Evolutionary conservation across 2,329 filamentous ascomycete species (phyloP), one percentile per base, ranked within the genome.

Genomic region (Penicillium sp.): DNA sequence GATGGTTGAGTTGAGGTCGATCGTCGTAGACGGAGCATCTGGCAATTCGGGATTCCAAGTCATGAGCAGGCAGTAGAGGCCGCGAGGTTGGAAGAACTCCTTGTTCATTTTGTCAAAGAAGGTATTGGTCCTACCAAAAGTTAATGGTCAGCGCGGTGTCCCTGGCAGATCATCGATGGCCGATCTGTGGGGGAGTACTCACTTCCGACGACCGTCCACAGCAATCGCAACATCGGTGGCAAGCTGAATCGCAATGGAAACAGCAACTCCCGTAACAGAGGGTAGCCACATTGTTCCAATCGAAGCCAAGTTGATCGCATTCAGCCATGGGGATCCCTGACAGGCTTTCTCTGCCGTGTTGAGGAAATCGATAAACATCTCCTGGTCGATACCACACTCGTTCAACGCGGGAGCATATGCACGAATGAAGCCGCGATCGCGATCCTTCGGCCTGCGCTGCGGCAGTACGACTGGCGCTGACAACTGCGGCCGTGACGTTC

Each of bases 81-180:
- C 85, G 1, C 79, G 79, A 0, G 86, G 85, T 49, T 77, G 79
- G 69, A 88, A 88, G 59, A 86, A 80, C 3, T 82, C 76, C 8
- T 80, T 75, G 65, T 88, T 88, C 65, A 86, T 78, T 38, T 76
- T 72, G 63, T 86, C 80, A 15, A 88, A 77, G 67, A 85, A 88
- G 0, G 69, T 73, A 64, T 86, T 87, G 0, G 81, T 78, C 43
- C 78, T 70, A 28, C 17, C 22, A 25, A 39, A 6, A 31, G 28
- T 7, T 31, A 31, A 25, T 5, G 7, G 50, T 58, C 25, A 58
- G 50, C 22, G 25, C 14, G 20, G 12, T 49, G 15, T 35, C 31
- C 20, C 11, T 4, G 8, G 1, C 7, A 31, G 7, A 1, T 47
- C 5, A 4, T 22, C n/a, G 20, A 41, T 25, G 20, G n/a, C 11